Conservation (phyloP, 345 rosid species). For the Citrus australasica region DNA sequence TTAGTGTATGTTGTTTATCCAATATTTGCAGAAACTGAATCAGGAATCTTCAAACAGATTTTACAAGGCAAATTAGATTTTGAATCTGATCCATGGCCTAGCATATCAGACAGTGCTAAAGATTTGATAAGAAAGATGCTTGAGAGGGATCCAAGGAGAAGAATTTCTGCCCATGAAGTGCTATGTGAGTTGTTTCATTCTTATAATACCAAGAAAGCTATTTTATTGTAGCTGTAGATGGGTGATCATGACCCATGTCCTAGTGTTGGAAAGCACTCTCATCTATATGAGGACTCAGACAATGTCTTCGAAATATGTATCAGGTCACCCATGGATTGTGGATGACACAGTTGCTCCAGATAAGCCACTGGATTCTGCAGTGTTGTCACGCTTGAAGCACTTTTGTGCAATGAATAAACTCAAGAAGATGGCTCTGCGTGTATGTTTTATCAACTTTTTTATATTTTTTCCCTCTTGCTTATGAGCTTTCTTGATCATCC, state of each 20-base stretch:
- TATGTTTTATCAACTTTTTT: constrained; percentile 27
- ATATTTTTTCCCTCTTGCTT: not conserved
- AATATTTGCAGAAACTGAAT: constrained; percentile 68
- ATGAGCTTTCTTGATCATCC: not conserved
- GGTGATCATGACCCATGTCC: not conserved
- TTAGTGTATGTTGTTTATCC: not conserved
- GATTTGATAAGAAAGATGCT: constrained; percentile 85
- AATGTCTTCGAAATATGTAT: constrained; percentile 13
- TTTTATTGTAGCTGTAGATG: not conserved
- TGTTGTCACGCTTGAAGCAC: constrained; percentile 84
- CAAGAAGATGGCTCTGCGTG: constrained; percentile 95
- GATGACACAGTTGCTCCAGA: constrained; percentile 90
- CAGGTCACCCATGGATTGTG: constrained; percentile 97
- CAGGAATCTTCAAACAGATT: constrained; percentile 95
- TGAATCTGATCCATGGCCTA: constrained; percentile 94
- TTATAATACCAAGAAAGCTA: not conserved
- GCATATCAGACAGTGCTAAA: constrained; percentile 84
- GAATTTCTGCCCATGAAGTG: constrained; percentile 87
- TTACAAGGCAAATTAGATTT: constrained; percentile 82
- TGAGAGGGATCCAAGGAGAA: constrained; percentile 74
- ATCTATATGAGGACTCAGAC: not conserved
- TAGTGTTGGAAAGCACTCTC: not conserved
- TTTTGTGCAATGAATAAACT: constrained; percentile 96
- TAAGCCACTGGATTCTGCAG: constrained; percentile 93
- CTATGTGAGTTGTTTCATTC: constrained; percentile 55